A percentile compares a stretch with the other conserved stretches of the same genome.
Conservation (phyloP, 495 filamentous ascomycete species). For the Lasiosphaeria miniovina region DNA sequence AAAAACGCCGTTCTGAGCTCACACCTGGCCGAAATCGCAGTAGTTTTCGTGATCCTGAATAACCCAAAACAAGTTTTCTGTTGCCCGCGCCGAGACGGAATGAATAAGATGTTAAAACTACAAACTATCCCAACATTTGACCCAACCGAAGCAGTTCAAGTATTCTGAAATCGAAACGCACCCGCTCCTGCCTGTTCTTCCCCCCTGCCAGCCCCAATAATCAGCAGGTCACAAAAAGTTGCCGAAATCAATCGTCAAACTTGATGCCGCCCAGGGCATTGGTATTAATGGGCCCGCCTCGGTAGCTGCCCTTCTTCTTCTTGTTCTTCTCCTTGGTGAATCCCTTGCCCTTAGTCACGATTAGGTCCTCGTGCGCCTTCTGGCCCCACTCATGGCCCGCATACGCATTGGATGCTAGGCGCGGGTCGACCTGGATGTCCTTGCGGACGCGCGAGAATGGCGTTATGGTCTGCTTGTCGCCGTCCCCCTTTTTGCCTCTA, state of each 20-base stretch:
- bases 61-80: too few species aligned
- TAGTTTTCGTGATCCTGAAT: too few species aligned
- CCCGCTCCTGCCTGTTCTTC: too few species aligned
- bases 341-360: conserved; percentile 87
- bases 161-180: too few species aligned
- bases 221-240: neutral
- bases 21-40: too few species aligned
- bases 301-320: conserved; percentile 82
- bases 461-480: conserved; percentile 52
- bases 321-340: conserved; percentile 99
- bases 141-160: too few species aligned
- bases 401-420: conserved; percentile 67
- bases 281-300: conserved; percentile 80
- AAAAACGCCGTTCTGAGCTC: too few species aligned
- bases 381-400: conserved; percentile 83
- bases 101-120: too few species aligned
- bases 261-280: conserved; percentile 71
- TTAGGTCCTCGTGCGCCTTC: conserved; percentile 79
- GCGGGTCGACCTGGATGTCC: conserved; percentile 57
- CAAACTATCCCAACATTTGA: too few species aligned
- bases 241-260: conserved; percentile 65
- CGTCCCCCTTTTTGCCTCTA: conserved; percentile 35
- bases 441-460: conserved; percentile 64
- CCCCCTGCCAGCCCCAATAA: too few species aligned
- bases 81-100: too few species aligned